These are phyloP conservation scores for Leccinum subrobustum DNA, from an alignment of 1,284 basidiomycete species.

Conservation along the genomic window DNA sequence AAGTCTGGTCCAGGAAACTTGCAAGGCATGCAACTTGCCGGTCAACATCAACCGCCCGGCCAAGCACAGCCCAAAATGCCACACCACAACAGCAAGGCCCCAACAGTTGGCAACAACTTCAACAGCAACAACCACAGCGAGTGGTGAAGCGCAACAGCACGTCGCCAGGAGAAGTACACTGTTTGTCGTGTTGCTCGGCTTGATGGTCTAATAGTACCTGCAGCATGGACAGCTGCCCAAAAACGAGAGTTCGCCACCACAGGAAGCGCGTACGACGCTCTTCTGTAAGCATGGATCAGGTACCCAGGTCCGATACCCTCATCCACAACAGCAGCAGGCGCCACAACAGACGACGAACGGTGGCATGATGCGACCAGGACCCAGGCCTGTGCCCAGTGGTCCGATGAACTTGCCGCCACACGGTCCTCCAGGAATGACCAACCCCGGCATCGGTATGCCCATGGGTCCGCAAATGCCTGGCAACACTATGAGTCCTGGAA, in stretches of 20 bases:
- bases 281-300: conserved; percentile 44
- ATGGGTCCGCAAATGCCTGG: conserved; percentile 27
- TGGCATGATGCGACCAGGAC: conserved; percentile 34
- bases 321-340: conserved; percentile 31
- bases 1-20: too few species aligned
- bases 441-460: conserved; percentile 33
- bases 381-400: conserved; percentile 32
- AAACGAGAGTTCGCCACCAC: conserved; percentile 60
- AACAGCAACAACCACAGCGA: conserved; percentile 27
- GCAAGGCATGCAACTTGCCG: conserved; percentile 21
- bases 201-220: conserved; percentile 1
- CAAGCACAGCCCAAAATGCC: conserved; percentile 26
- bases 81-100: conserved; percentile 19
- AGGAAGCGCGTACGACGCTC: conserved; percentile 60
- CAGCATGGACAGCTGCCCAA: conserved; percentile 52
- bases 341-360: conserved; percentile 33
- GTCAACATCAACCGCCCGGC: conserved; percentile 26
- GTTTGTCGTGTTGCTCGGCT: neutral
- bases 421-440: conserved; percentile 33
- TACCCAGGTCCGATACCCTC: conserved; percentile 32
- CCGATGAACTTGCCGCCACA: conserved; percentile 36
- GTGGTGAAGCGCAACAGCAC: conserved; percentile 62
- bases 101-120: conserved; percentile 16
- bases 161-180: conserved; percentile 54
- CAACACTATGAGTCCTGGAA: conserved; percentile 28